These are phyloP conservation scores for Aspergillus fumigatiaffinis DNA, from an alignment of 2,329 filamentous ascomycete genomes.

Conservation along the genomic window DNA sequence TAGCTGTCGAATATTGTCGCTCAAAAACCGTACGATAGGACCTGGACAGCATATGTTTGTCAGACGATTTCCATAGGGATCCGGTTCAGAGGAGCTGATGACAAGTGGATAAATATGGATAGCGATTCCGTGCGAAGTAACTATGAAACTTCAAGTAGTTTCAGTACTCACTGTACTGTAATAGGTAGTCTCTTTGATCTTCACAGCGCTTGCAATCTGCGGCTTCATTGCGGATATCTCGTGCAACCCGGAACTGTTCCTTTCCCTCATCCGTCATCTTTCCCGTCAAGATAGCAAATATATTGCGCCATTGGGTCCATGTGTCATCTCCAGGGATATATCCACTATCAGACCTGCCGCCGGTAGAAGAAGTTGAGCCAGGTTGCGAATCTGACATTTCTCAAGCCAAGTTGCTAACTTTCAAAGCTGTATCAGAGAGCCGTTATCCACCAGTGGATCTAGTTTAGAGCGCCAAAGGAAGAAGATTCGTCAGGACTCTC, in stretches of 20 bases:
- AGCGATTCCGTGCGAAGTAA: not conserved
- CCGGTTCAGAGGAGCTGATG: not conserved
- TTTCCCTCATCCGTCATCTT: slow-evolving; percentile 65
- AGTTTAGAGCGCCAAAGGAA: not conserved
- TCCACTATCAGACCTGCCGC: slow-evolving; percentile 28
- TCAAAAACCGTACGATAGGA: slow-evolving; percentile 82
- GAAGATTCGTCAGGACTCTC: slow-evolving; percentile 20
- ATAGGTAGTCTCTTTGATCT: slow-evolving; percentile 74
- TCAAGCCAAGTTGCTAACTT: not conserved
- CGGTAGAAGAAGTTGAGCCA: slow-evolving; percentile 11
- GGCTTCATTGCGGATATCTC: slow-evolving; percentile 70
- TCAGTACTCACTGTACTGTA: slow-evolving; percentile 60
- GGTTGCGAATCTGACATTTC: slow-evolving; percentile 30
- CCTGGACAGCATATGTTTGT: slow-evolving; percentile 33
- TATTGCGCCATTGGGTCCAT: slow-evolving; percentile 67
- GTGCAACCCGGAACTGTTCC: slow-evolving; percentile 72
- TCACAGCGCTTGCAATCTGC: slow-evolving; percentile 79
- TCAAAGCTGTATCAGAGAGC: not conserved
- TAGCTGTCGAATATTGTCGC: slow-evolving; percentile 72
- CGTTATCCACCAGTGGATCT: slow-evolving; percentile 4
- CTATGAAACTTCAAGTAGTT: not conserved
- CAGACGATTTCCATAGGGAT: not conserved
- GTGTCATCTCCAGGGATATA: slow-evolving; percentile 40
- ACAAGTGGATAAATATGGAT: not conserved
- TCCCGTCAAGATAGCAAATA: slow-evolving; percentile 77